Percentiles rank a stretch among this genome's conserved stretches.
Conservation (phyloP, 2,329 filamentous ascomycete genomes). For the Endoconidiophora polonica region DNA sequence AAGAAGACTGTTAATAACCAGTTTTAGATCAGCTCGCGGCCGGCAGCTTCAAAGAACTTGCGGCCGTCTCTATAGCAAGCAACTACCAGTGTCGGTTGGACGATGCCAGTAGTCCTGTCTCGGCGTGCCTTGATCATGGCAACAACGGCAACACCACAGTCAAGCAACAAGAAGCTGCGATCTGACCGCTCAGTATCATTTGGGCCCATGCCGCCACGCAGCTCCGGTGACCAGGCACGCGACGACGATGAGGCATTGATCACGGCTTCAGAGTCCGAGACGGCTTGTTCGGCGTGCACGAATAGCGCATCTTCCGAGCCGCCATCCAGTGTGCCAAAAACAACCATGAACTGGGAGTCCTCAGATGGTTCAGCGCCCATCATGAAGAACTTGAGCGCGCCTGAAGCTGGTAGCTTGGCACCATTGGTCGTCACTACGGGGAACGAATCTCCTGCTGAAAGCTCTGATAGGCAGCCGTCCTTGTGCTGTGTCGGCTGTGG, state of each 20-base stretch:
- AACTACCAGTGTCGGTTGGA: slow-evolving; percentile 8
- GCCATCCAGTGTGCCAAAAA: slow-evolving; percentile 6
- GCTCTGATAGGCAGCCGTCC: slow-evolving; percentile 9
- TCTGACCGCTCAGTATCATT: slow-evolving; percentile 4
- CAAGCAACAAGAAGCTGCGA: slow-evolving; percentile 9
- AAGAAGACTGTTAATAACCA: not conserved
- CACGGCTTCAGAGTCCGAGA: slow-evolving; percentile 1
- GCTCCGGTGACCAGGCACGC: slow-evolving; percentile 9
- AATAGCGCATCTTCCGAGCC: slow-evolving; percentile 1
- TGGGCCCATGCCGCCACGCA: not conserved
- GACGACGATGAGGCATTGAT: slow-evolving; percentile 3
- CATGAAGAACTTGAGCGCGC: slow-evolving; percentile 12
- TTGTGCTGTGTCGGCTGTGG: slow-evolving; percentile 6
- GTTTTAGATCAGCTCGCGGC: slow-evolving; percentile 1
- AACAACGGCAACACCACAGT: slow-evolving; percentile 11
- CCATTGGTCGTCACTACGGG: slow-evolving; percentile 3
- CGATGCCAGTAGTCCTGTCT: slow-evolving; percentile 4
- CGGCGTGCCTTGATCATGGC: slow-evolving; percentile 11
- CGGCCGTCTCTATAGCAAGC: slow-evolving; percentile 11
- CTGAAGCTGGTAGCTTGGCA: slow-evolving; percentile 2
- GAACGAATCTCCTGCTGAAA: slow-evolving; percentile 4
- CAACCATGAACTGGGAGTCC: slow-evolving; percentile 11
- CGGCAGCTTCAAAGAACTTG: slow-evolving; percentile 9
- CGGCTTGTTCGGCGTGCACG: slow-evolving; percentile 8
- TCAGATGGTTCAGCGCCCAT: slow-evolving; percentile 9